Evolutionary conservation across 306 rosid genomes (phyloP).

Genomic region (Lagenaria siceraria): DNA sequence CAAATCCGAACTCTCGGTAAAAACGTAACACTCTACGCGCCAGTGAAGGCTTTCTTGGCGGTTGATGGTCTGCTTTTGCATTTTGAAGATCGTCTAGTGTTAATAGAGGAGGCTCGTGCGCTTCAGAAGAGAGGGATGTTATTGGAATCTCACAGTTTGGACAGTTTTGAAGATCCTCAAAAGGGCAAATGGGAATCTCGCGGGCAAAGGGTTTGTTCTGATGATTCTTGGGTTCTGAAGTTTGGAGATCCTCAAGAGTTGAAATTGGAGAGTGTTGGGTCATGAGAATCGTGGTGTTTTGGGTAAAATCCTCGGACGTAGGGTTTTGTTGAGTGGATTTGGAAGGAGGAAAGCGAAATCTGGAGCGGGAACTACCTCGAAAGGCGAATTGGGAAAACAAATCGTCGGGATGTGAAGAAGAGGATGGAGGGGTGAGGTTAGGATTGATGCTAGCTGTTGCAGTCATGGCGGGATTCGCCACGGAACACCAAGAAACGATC

Average conservation of each 20-base stretch:
- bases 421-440: background rate
- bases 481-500: background rate
- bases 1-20: background rate
- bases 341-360: background rate
- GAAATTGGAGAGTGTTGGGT: background rate
- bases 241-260: background rate
- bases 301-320: background rate
- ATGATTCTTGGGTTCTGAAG: background rate
- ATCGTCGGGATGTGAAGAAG: background rate
- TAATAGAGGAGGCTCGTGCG: background rate
- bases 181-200: background rate
- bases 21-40: background rate
- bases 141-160: no score
- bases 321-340: background rate
- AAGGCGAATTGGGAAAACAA: background rate
- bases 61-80: background rate
- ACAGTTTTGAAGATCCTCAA: no score
- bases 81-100: constrained; percentile 2
- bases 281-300: background rate
- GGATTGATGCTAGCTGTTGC: background rate
- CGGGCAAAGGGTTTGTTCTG: background rate
- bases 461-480: background rate
- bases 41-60: background rate
- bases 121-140: background rate
- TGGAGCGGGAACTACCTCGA: background rate